Conservation (phyloP, 306 rosid genomes). For the Citrullus colocynthis region DNA sequence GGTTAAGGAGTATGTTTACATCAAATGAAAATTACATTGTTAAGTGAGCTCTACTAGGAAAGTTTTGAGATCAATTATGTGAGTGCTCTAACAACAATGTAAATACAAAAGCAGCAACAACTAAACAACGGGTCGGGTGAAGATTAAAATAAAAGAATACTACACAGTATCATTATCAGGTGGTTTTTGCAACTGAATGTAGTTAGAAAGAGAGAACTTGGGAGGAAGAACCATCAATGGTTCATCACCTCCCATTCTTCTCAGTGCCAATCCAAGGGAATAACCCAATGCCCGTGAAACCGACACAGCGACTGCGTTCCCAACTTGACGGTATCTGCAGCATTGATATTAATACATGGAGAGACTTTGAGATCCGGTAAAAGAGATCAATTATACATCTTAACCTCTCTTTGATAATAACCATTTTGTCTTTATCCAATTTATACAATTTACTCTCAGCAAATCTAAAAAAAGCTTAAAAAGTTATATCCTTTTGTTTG, state of each 20-base stretch:
- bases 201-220: slow-evolving; percentile 63
- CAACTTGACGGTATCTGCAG: slow-evolving; percentile 73
- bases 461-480: no score
- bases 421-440: background rate
- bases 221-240: slow-evolving; percentile 53
- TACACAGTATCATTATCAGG: slow-evolving; percentile 14
- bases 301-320: slow-evolving; percentile 79
- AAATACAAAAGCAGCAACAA: background rate
- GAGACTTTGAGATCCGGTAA: background rate
- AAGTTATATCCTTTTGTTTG: no score
- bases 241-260: slow-evolving; percentile 35
- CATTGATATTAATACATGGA: background rate
- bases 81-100: background rate
- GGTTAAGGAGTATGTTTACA: background rate
- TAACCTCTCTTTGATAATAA: background rate
- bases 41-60: background rate
- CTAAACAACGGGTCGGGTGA: background rate
- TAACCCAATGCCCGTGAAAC: slow-evolving; percentile 71
- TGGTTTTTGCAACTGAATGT: slow-evolving; percentile 29
- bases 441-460: no score
- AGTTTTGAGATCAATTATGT: background rate
- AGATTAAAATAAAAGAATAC: background rate
- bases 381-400: background rate
- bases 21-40: background rate
- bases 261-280: slow-evolving; percentile 56